phyloP scores from a whole-genome alignment of 768 basidiomycete genomes.

The Suillus americanus region DNA sequence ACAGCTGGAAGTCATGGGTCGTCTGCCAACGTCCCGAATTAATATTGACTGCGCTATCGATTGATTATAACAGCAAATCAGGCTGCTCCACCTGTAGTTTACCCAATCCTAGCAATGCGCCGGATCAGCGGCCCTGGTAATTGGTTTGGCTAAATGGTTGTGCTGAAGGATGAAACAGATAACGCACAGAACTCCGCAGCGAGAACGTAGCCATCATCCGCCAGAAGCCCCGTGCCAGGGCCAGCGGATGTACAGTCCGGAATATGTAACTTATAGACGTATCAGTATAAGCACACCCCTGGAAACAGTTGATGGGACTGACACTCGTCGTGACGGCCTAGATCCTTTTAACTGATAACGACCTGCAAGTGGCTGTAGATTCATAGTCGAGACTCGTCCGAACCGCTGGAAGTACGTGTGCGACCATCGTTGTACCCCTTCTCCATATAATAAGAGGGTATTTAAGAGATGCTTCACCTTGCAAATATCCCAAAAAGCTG shows the following conservation, averaged over 20 bases:
- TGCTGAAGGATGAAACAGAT: background rate
- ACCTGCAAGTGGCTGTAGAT: background rate
- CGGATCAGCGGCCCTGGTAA: background rate
- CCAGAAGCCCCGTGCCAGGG: background rate
- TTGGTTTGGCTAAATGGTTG: background rate
- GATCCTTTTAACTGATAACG: background rate
- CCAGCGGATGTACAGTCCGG: background rate
- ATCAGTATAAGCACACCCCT: background rate
- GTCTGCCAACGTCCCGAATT: background rate
- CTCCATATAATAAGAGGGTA: no score
- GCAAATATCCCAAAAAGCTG: no score
- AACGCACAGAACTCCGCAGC: background rate
- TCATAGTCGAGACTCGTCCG: background rate
- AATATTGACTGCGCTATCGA: background rate
- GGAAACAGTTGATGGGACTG: background rate
- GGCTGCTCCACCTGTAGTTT: background rate
- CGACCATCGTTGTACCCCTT: no score
- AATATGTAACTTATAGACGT: background rate
- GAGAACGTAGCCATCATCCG: background rate
- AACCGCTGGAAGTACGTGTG: background rate
- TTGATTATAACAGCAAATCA: background rate
- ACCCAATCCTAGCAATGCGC: background rate
- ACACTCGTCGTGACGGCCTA: background rate
- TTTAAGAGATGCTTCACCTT: no score
- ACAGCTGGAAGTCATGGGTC: no score